Percentiles rank a stretch among this genome's conserved stretches.
Conservation (phyloP, 768 basidiomycete genomes). For the Boletus subparvulus region DNA sequence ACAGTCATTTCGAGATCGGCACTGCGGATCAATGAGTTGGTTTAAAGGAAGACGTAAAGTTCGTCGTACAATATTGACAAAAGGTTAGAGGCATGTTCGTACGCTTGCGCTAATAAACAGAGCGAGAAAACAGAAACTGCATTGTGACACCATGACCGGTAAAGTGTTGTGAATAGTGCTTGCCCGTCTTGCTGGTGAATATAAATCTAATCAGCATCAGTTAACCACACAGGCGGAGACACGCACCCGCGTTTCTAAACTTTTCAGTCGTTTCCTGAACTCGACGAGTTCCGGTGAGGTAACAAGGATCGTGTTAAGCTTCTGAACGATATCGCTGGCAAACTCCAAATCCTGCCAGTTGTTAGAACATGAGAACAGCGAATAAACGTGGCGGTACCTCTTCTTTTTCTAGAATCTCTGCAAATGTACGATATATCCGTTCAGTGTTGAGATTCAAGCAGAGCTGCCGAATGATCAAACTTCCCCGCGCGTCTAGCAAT, state of each 20-base stretch:
- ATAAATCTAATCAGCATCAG: neutral
- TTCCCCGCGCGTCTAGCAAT: slow-evolving; percentile 87
- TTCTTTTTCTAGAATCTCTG: slow-evolving; percentile 97
- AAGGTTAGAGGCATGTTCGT: slow-evolving; percentile 96
- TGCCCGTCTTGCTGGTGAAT: slow-evolving; percentile 84
- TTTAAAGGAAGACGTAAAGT: neutral
- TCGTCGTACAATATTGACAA: slow-evolving; percentile 85
- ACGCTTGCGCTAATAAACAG: slow-evolving; percentile 95
- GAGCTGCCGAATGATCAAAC: slow-evolving; percentile 92
- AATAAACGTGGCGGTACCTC: slow-evolving; percentile 55
- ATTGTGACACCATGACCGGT: slow-evolving; percentile 98
- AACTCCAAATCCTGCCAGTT: slow-evolving; percentile 85
- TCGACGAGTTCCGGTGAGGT: slow-evolving; percentile 96
- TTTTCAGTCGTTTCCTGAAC: slow-evolving; percentile 90
- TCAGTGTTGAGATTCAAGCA: slow-evolving; percentile 95
- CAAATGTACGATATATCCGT: slow-evolving; percentile 91
- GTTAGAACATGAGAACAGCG: neutral
- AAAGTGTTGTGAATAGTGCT: slow-evolving; percentile 88
- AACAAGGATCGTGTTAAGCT: slow-evolving; percentile 93
- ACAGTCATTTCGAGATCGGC: slow-evolving; percentile 98
- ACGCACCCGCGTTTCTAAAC: slow-evolving; percentile 85
- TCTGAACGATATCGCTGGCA: slow-evolving; percentile 96
- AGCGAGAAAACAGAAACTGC: slow-evolving; percentile 95
- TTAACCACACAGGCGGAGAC: neutral
- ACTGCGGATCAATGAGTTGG: slow-evolving; percentile 40